phyloP scores from a whole-genome alignment of 495 filamentous ascomycete species.

The Aspergillus carlsbadensis region DNA sequence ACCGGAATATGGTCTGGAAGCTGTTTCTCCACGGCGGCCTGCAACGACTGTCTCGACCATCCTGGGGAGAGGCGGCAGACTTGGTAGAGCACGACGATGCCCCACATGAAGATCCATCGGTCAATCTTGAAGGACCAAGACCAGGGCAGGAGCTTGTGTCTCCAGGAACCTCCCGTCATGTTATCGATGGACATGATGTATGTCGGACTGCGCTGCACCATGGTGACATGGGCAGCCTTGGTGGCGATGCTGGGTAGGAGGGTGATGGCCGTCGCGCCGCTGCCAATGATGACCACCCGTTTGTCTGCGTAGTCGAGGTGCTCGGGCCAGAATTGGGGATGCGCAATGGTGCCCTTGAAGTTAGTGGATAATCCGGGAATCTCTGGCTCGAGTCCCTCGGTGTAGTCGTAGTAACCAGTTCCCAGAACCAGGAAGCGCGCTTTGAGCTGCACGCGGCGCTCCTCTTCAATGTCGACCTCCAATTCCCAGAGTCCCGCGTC shows the following conservation, averaged over 20 bases:
- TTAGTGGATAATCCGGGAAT: conserved; percentile 33
- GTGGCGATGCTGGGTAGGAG: conserved; percentile 32
- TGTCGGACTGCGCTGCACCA: conserved; percentile 50
- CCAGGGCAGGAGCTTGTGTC: conserved; percentile 25
- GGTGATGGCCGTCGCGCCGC: conserved; percentile 50
- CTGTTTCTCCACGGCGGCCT: conserved; percentile 29
- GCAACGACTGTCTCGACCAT: conserved; percentile 36
- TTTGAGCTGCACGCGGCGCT: conserved; percentile 16
- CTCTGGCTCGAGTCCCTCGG: conserved; percentile 38
- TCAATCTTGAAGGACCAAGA: too few species aligned
- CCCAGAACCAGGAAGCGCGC: conserved; percentile 18
- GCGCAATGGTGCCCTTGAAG: conserved; percentile 32
- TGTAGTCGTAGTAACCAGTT: conserved; percentile 43
- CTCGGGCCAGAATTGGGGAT: conserved; percentile 45
- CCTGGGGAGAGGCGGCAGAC: conserved; percentile 51
- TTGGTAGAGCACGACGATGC: conserved; percentile 23
- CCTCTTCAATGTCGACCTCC: too few species aligned
- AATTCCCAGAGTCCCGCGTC: too few species aligned
- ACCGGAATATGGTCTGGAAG: conserved; percentile 51
- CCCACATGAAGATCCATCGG: not conserved
- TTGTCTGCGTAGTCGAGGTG: conserved; percentile 41
- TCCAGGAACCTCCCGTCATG: not conserved
- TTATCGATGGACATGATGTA: conserved; percentile 47
- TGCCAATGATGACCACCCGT: conserved; percentile 47
- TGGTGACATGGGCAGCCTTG: conserved; percentile 35